Conservation (phyloP, 208 protist genomes). For the Leishmania major region DNA sequence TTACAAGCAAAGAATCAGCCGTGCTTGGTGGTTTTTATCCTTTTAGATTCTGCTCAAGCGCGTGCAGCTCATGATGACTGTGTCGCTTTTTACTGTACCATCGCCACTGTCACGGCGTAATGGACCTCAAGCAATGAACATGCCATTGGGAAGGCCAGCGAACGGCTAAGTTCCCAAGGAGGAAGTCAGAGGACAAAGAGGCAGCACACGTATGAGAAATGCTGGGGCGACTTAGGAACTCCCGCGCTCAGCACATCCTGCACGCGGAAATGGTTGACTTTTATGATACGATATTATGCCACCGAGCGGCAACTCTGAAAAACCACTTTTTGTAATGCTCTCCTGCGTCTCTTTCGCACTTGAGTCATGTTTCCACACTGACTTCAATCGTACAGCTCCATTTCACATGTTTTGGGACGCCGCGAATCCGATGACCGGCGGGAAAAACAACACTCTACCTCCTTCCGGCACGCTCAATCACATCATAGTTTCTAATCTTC, state of each 20-base stretch:
- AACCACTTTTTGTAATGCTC: background rate
- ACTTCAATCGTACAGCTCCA: background rate
- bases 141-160: background rate
- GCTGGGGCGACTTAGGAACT: background rate
- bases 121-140: background rate
- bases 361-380: background rate
- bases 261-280: background rate
- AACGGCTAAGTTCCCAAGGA: background rate
- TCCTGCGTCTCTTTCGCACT: background rate
- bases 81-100: background rate
- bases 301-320: background rate
- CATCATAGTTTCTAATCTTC: background rate
- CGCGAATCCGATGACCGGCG: background rate
- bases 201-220: background rate
- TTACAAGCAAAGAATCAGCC: background rate
- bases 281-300: background rate
- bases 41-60: constrained; percentile 12
- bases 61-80: background rate
- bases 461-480: background rate
- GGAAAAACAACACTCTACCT: background rate
- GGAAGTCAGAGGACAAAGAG: background rate
- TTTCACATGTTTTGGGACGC: background rate
- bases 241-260: background rate
- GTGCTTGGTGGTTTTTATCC: background rate
- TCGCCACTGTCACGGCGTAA: background rate